Conservation (phyloP, 2,329 filamentous ascomycete genomes). For the Colletotrichum spaethianum region DNA sequence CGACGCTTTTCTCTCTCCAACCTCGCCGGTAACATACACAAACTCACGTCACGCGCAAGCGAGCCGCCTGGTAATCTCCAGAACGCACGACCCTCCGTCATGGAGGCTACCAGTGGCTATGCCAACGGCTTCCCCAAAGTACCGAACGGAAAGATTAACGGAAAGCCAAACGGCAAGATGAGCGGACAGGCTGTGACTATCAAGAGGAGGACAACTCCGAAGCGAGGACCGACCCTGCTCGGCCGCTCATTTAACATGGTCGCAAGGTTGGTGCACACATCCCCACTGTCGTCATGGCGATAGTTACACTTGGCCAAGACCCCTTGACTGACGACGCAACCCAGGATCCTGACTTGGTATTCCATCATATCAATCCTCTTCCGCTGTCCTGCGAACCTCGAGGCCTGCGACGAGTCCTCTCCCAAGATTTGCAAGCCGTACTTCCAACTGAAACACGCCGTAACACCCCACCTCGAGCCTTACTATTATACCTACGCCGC, state of each 20-base stretch:
- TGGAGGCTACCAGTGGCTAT: conserved; percentile 59
- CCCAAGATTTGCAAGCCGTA: conserved; percentile 89
- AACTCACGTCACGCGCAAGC: conserved; percentile 37
- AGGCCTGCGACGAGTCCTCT: conserved; percentile 77
- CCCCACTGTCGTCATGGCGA: conserved; percentile 16
- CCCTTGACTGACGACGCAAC: neutral
- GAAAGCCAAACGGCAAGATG: conserved; percentile 52
- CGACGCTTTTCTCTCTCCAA: neutral
- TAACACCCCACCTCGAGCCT: conserved; percentile 83
- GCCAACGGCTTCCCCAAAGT: conserved; percentile 48
- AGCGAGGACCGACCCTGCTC: conserved; percentile 50
- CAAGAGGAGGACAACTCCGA: conserved; percentile 48
- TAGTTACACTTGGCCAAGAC: neutral
- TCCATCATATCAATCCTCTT: conserved; percentile 85
- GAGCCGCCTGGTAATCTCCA: conserved; percentile 24
- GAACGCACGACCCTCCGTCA: conserved; percentile 45
- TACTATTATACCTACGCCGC: conserved; percentile 90
- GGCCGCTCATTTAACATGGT: conserved; percentile 62
- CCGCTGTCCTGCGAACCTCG: conserved; percentile 81
- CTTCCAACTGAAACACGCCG: conserved; percentile 72
- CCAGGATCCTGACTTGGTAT: conserved; percentile 88
- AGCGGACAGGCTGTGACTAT: conserved; percentile 54
- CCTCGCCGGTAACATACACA: neutral
- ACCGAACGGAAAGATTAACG: conserved; percentile 48
- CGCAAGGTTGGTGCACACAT: conserved; percentile 59